Base-by-base conservation (phyloP, 441 rosid genomes). In the Populus hybrid region DNA sequence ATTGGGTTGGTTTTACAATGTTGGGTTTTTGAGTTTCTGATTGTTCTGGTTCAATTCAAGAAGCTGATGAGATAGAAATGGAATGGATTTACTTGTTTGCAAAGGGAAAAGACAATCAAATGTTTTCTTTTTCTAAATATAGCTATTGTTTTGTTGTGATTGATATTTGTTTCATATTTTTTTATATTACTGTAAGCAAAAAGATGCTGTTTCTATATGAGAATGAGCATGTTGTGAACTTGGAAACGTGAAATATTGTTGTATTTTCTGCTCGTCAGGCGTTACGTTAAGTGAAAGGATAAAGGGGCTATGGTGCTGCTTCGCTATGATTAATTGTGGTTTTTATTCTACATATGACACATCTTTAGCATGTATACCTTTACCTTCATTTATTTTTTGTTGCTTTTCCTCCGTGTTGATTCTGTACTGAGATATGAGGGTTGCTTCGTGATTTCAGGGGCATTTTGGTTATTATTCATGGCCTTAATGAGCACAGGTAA, bases 401-500 rank as follows among this genome's bases (percentile, higher is more conserved):
- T 11, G 57, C 40, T 21, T 67, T 50, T 66, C 73, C 65, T 63
- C 40, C 57, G 28, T 46, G 21, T n/a, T 30, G 40, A 3, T 67
- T 50, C 59, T 0, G 8, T 69, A 4, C n/a, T 78, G 21, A 73
- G 30, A 70, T 71, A 57, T 32, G 36, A 75, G 46, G 42, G 42
- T 24, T 77, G 46, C 53, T 72, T 73, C 74, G 40, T 83, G 57
- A 11, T 80, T 82, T 61, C 91, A 95, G 99, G 89, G 98, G 94
- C 21, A 93, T 95, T 76, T 84, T 95, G 87, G 82, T 93, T 71
- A 90, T 95, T 35, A 88, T 95, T 28, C 99, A 95, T 28, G 99
- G 99, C 75, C 86, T 95, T 65, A 95, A 95, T 76, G 99, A 95
- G 86, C 98, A 95, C 86, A 87, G 97, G 99, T 95, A 89, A 81